Evolutionary conservation across 306 rosid species (phyloP).

Genomic region (Benincasa hispida): DNA sequence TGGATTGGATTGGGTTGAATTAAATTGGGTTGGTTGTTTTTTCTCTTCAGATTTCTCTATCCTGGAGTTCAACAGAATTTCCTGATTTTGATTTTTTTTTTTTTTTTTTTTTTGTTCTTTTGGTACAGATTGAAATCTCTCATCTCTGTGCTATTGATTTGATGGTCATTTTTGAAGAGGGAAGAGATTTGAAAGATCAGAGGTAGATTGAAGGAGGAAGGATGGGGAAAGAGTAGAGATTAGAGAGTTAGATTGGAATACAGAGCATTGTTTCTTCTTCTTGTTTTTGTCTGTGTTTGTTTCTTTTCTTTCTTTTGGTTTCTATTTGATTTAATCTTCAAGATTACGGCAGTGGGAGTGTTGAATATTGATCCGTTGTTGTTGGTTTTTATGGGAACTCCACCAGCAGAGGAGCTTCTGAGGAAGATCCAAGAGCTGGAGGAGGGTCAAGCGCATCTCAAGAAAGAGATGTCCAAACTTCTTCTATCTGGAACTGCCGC

Average conservation of each 20-base stretch:
- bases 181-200: constrained; percentile 4
- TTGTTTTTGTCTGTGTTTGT: background rate
- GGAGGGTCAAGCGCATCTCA: constrained; percentile 73
- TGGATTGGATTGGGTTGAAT: background rate
- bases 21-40: background rate
- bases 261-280: background rate
- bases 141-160: constrained; percentile 18
- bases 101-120: background rate
- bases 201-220: background rate
- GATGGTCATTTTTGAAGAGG: background rate
- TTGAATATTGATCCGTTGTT: background rate
- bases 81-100: background rate
- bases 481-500: constrained; percentile 24
- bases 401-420: constrained; percentile 59
- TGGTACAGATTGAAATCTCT: background rate
- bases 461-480: constrained; percentile 75
- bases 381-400: constrained; percentile 36
- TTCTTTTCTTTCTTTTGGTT: background rate
- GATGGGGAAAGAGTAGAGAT: background rate
- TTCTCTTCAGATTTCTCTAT: background rate
- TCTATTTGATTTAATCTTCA: constrained; percentile 1
- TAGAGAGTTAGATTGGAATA: background rate
- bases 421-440: constrained; percentile 84
- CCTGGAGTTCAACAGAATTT: background rate
- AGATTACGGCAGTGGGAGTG: constrained; percentile 1